These are phyloP conservation scores for Skeletonema potamos DNA, from an alignment of 108 stramenopile species.

Conservation along the genomic window DNA sequence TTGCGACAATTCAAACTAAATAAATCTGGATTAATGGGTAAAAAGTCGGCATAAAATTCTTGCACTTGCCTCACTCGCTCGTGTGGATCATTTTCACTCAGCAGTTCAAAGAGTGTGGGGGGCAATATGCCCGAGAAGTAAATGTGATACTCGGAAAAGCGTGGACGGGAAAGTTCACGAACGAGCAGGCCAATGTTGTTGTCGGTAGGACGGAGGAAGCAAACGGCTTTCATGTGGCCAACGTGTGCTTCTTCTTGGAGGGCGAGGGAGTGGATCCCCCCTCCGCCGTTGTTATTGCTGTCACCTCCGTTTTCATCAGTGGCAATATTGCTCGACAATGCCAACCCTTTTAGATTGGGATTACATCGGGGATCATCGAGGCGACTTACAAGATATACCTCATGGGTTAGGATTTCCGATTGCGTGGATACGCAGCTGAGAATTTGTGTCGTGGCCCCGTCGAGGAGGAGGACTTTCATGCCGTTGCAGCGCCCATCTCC, in stretches of 20 bases:
- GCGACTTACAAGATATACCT: constrained; percentile 85
- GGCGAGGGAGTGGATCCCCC: constrained; percentile 39
- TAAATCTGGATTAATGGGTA: constrained; percentile 94
- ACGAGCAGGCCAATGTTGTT: constrained; percentile 75
- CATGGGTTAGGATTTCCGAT: constrained; percentile 81
- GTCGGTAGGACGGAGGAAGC: constrained; percentile 93
- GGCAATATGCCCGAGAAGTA: constrained; percentile 94
- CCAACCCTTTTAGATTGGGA: neutral
- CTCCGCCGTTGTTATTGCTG: constrained; percentile 8
- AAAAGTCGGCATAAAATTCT: constrained; percentile 97
- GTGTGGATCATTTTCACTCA: constrained; percentile 90
- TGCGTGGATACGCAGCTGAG: constrained; percentile 89
- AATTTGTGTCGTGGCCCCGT: constrained; percentile 88
- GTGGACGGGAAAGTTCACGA: constrained; percentile 76
- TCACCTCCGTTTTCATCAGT: constrained; percentile 2
- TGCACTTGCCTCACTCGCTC: constrained; percentile 93
- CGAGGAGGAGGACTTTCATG: constrained; percentile 96
- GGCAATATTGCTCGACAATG: neutral
- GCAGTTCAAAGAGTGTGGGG: constrained; percentile 64
- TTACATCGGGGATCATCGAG: constrained; percentile 55
- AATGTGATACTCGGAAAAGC: constrained; percentile 95
- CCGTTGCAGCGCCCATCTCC: constrained; percentile 73
- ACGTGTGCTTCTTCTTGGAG: constrained; percentile 43
- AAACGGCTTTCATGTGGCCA: constrained; percentile 91
- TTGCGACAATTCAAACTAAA: constrained; percentile 87